phyloP scores from a whole-genome alignment of 495 filamentous ascomycete genomes.

The Chaetomium tenue region DNA sequence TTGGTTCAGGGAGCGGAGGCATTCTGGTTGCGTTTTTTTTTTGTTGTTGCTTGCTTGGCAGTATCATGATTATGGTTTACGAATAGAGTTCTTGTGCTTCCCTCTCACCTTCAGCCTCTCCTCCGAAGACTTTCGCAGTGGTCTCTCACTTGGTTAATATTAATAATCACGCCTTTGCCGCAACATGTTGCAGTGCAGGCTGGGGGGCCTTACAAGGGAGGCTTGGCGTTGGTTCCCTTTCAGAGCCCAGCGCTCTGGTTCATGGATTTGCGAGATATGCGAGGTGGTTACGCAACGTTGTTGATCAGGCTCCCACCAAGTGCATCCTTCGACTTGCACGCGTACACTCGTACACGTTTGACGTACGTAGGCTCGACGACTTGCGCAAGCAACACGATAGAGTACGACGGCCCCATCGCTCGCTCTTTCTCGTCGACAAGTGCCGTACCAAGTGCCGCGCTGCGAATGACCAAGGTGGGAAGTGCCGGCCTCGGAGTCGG shows the following conservation, averaged over 20 bases:
- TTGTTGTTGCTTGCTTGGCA: neutral
- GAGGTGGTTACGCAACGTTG: conserved; percentile 8
- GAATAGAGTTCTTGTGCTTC: neutral
- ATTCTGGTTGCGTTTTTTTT: neutral
- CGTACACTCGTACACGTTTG: neutral
- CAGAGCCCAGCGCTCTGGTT: neutral
- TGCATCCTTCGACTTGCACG: neutral
- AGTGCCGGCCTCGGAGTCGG: conserved; percentile 10
- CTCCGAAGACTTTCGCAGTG: neutral
- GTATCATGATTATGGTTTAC: neutral
- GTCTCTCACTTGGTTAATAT: neutral
- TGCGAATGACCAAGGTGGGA: neutral
- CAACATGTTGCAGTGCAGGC: neutral
- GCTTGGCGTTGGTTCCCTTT: conserved; percentile 1
- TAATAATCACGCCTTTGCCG: conserved; percentile 11
- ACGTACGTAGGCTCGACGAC: neutral
- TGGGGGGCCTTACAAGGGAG: neutral
- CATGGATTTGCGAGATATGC: neutral
- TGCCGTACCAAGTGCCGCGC: neutral
- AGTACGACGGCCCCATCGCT: neutral
- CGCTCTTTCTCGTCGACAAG: neutral
- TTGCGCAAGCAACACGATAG: conserved; percentile 4
- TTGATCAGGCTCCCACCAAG: neutral
- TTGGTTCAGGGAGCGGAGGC: neutral
- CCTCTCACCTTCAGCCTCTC: neutral